Percentiles rank a stretch among this genome's conserved stretches.
phyloP scores from a whole-genome alignment of 202 grass and related monocot species.

The Sporobolus alterniflorus region DNA sequence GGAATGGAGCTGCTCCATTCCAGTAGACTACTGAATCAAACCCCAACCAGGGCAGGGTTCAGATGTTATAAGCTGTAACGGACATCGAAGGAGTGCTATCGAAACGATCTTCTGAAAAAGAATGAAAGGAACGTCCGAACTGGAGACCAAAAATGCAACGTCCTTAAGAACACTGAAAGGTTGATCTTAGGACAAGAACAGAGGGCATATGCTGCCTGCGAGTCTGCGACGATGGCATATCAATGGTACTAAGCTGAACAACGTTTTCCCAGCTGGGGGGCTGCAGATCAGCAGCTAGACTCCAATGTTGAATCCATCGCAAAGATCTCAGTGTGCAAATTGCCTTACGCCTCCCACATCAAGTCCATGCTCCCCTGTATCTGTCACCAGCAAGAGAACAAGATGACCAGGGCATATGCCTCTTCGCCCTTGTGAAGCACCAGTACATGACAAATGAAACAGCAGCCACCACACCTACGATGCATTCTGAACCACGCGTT shows the following conservation, averaged over 20 bases:
- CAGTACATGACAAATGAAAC: background rate
- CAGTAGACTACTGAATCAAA: too few relatives aligned
- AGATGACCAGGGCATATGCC: conserved; percentile 1
- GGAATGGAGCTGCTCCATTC: too few relatives aligned
- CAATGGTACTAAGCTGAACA: background rate
- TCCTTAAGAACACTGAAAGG: conserved; percentile 12
- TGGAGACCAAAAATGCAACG: background rate
- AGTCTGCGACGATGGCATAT: background rate
- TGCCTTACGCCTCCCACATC: background rate
- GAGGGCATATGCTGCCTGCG: conserved; percentile 20
- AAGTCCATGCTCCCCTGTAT: conserved; percentile 20
- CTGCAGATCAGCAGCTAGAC: background rate
- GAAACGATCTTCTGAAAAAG: conserved; percentile 10
- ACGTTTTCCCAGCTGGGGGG: background rate
- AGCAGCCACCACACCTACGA: background rate
- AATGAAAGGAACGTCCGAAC: conserved; percentile 45
- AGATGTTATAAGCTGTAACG: background rate
- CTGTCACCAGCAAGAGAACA: conserved; percentile 38
- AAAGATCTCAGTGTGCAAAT: conserved; percentile 52
- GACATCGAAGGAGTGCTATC: background rate
- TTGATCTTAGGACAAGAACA: conserved; percentile 1
- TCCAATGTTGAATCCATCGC: conserved; percentile 35
- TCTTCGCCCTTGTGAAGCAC: conserved; percentile 13
- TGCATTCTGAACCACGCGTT: conserved; percentile 37
- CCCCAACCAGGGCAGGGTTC: too few relatives aligned